Base-by-base conservation (phyloP, 352 stramenopile genomes). In the Phytophthora foliorum region DNA sequence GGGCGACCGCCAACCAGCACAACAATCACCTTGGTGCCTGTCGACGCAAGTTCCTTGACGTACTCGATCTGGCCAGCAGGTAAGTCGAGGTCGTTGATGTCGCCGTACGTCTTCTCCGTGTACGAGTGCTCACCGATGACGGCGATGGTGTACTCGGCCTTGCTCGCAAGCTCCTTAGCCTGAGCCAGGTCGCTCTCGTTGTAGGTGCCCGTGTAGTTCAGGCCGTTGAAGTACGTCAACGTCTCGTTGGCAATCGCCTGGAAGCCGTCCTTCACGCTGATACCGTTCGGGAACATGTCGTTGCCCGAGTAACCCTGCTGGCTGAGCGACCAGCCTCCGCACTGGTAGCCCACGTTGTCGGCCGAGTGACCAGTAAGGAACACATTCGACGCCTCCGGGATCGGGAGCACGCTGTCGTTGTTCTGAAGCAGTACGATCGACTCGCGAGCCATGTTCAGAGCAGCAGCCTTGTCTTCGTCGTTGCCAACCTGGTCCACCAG, bases 341-440 rank as follows among this genome's bases (percentile, higher is more conserved):
- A 92, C 5, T 90, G 67, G 41, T 82, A 77, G 14, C 86, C 86
- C 19, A 91, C 80, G 32, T 90, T 77, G 61, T 92, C 74, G 0
- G 78, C 72, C 4, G 81, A 81, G 14, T 75, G 85, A 3, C 86
- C 82, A 7, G 86, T 92, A 36, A 93, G 54, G 68, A 93, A 92
- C 1, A 93, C 63, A 1, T 41, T 63, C 9, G 58, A 57, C 14
- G 27, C 75, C 21, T 77, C 54, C 1, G 61, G 57, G 14, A 94
- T 63, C 22, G 82, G 86, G 4, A 92, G 67, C 10, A 78, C 53
- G 1, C 74, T 75, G 39, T 87, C 62, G 2, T 85, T 69, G 73
- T 97, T 97, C 72, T 96, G 80, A 39, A 96, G 64, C 7, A 97
- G 50, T n/a, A 94, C 78, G 48, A 97, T 89, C 5, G 83, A 90